These are phyloP conservation scores for Rhodomyrtus tomentosa DNA, from an alignment of 345 rosid genomes.

Conservation along the genomic window DNA sequence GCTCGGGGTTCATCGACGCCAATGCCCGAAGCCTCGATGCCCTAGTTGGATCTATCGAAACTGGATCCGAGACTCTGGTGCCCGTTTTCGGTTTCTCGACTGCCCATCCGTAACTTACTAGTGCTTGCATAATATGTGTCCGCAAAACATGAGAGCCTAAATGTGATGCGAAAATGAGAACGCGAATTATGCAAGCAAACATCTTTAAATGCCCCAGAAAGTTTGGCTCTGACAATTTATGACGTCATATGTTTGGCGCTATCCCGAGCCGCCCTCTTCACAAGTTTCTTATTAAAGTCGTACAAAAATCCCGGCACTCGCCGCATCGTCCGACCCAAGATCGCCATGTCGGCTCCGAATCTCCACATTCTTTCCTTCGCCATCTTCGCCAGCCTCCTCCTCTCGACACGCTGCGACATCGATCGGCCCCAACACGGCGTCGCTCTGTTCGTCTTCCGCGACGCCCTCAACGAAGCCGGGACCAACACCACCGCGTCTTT, in stretches of 20 bases:
- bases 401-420: not conserved
- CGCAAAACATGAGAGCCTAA: too few relatives aligned
- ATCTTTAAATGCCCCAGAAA: not conserved
- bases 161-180: not conserved
- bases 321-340: not conserved
- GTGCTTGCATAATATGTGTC: too few relatives aligned
- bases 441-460: slow-evolving; percentile 24
- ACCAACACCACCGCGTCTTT: slow-evolving; percentile 6
- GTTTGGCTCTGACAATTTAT: not conserved
- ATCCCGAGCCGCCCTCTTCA: not conserved
- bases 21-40: too few relatives aligned
- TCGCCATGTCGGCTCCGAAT: not conserved
- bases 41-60: too few relatives aligned
- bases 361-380: not conserved
- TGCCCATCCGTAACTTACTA: too few relatives aligned
- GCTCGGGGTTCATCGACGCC: too few relatives aligned
- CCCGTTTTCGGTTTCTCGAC: too few relatives aligned
- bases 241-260: not conserved
- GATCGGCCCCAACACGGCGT: not conserved
- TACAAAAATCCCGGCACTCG: not conserved
- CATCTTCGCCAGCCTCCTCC: not conserved
- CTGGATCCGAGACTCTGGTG: too few relatives aligned
- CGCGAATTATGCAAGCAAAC: not conserved
- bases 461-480: slow-evolving; percentile 22
- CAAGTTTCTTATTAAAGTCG: not conserved